These are phyloP conservation scores for Cercophora scortea DNA, from an alignment of 495 filamentous ascomycete genomes.

Conservation along the genomic window DNA sequence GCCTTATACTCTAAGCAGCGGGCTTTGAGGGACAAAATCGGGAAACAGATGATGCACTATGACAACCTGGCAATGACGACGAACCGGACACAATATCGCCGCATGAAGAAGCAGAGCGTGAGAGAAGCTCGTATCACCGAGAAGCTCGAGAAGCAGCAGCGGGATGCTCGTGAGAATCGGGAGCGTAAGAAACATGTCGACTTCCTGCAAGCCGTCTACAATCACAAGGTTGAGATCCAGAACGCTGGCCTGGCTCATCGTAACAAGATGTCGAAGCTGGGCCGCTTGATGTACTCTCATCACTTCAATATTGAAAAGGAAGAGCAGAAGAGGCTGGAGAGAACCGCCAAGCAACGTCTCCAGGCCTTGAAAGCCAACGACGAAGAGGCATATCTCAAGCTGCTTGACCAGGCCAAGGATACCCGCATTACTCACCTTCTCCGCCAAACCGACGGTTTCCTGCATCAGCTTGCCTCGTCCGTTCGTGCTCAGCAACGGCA, in stretches of 20 bases:
- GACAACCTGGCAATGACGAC: conserved; percentile 93
- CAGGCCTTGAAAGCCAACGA: conserved; percentile 98
- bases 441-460: conserved; percentile 91
- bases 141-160: conserved; percentile 97
- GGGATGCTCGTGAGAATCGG: conserved; percentile 83
- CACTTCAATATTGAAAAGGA: conserved; percentile 98
- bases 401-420: conserved; percentile 97
- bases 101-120: conserved; percentile 92
- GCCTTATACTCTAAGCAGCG: conserved; percentile 78
- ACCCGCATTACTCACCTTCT: conserved; percentile 96
- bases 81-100: conserved; percentile 78
- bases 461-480: conserved; percentile 87
- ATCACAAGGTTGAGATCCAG: conserved; percentile 47
- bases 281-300: conserved; percentile 75
- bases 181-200: conserved; percentile 96
- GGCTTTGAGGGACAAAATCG: conserved; percentile 73
- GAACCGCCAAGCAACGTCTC: conserved; percentile 98
- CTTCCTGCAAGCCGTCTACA: conserved; percentile 61
- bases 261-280: conserved; percentile 70
- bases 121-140: conserved; percentile 96
- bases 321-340: conserved; percentile 93
- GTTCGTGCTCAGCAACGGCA: conserved; percentile 87
- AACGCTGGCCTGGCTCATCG: conserved; percentile 29
- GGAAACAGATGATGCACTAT: conserved; percentile 81
- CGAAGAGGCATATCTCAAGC: conserved; percentile 94